Base-by-base conservation (phyloP, 106 monocot species). In the Acorus calamus region DNA sequence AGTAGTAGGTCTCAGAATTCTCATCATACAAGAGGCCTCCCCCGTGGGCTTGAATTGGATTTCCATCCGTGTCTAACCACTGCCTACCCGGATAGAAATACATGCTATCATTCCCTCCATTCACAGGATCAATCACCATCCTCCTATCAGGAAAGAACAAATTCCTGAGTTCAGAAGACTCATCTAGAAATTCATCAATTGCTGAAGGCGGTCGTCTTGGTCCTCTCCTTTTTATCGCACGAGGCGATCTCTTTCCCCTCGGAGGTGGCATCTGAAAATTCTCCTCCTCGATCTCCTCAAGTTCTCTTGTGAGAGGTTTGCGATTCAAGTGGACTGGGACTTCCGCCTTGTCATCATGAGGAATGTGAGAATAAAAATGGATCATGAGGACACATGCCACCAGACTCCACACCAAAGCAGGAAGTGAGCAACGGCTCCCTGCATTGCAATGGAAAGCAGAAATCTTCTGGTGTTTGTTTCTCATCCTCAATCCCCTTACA, bases 31-130 rank as follows among this genome's bases (percentile, higher is more conserved):
- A 65, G 68, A 98, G 60, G 3, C 92, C 91, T 2, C 98, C 92
- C 51, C 98, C 98, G 64, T 98, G 92, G 14, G 98, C 98, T 64
- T 98, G 98, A 73, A 92, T 98, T n/a, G 88, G 79, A 50, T 88
- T 80, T 9, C 98, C 92, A 54, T 91, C 83, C 0, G 85, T 98
- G 60, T 92, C 98, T 55, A 98, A 46, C 91, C 98, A 98, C 42
- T 79, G 11, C 64, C 72, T 73, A 42, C 85, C 98, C 2, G 98
- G 91, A 70, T 81, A 75, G 57, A 62, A 92, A 68, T 85, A 69
- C 78, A 74, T 85, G 63, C 72, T 81, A 42, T 76, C 73, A 73
- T 92, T 85, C 7, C 70, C 80, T 47, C 58, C 77, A 60, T 53
- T 81, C 53, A 11, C 56, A 49, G 90, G 98, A 57, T 63, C 78